Conservation (phyloP, 441 rosid genomes). For the Omphalea diandra region DNA sequence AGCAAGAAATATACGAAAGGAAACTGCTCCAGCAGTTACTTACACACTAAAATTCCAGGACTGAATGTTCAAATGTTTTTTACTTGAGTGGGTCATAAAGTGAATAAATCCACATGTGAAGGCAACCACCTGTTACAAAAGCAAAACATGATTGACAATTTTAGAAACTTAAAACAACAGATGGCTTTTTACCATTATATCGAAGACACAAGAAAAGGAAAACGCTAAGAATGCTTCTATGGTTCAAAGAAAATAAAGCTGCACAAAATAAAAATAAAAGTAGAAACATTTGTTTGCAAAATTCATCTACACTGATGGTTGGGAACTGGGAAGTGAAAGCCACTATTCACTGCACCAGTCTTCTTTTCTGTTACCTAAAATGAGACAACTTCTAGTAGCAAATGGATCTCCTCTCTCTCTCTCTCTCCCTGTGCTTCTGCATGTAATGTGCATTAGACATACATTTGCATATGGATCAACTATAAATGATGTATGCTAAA, state of each 20-base stretch:
- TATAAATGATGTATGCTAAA: too few species aligned
- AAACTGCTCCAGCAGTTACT: constrained; percentile 19
- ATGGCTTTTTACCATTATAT: background rate
- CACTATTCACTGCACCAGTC: background rate
- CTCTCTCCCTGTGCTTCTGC: background rate
- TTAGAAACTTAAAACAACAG: background rate
- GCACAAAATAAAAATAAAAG: background rate
- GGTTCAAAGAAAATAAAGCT: background rate
- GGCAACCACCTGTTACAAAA: constrained; percentile 51
- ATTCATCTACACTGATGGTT: background rate
- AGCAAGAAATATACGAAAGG: background rate
- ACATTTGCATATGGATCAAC: background rate
- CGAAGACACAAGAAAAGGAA: background rate
- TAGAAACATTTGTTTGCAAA: background rate
- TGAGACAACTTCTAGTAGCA: background rate
- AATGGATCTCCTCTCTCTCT: too few species aligned
- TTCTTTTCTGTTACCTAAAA: background rate
- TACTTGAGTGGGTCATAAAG: constrained; percentile 51
- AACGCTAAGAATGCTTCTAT: background rate
- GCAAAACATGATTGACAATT: constrained; percentile 17
- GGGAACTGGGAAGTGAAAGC: background rate
- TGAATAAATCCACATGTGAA: constrained; percentile 75
- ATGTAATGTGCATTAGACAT: background rate
- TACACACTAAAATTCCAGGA: constrained; percentile 91
- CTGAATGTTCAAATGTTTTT: constrained; percentile 57